Base-by-base conservation (phyloP, 352 stramenopile species). In the Phytophthora pistaciae region DNA sequence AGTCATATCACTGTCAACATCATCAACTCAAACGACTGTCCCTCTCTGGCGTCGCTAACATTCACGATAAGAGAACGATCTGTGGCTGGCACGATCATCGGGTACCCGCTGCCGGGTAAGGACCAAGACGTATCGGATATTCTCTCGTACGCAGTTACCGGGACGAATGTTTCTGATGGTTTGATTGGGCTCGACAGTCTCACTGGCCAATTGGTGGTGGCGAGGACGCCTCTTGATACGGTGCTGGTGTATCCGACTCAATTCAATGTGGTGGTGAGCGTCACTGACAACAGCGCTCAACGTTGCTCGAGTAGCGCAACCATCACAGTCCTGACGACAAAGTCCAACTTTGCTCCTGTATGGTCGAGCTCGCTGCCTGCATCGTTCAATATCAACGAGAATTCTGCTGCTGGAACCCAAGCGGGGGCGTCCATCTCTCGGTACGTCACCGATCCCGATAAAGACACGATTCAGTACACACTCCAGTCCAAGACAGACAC, bases 21-120 rank as follows among this genome's bases (percentile, higher is more conserved):
- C 14, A 25, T 83, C 10, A 73, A 91, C 46, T 70, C 80, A 3
- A 91, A 91, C 67, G 84, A 91, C 27, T 91, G 84, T 48, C 84
- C 84, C n/a, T 80, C 65, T 8, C 52, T 91, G 3, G 27, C 27
- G 5, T 44, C 79, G 4, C 53, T 85, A 21, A 42, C 33, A 11
- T 90, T 90, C 38, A 81, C 75, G 46, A 52, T 91, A n/a, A 66
- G 73, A 23, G 84, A 91, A 58, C 62, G 74, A 4, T 64, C 79
- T 3, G 1, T 52, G 0, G 50, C 42, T 54, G 72, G 66, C 18
- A 80, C 79, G 8, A 60, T 75, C 5, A 70, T 91, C 8, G 84
- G 84, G 13, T 89, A 84, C 58, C 84, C 84, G 21, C 60, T 91
- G 18, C 82, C 82, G 16, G 80, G 71, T 11, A 74, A 78, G 27